Evolutionary conservation across 495 filamentous ascomycete species (phyloP).

Genomic region (Jackrogersella minutella): DNA sequence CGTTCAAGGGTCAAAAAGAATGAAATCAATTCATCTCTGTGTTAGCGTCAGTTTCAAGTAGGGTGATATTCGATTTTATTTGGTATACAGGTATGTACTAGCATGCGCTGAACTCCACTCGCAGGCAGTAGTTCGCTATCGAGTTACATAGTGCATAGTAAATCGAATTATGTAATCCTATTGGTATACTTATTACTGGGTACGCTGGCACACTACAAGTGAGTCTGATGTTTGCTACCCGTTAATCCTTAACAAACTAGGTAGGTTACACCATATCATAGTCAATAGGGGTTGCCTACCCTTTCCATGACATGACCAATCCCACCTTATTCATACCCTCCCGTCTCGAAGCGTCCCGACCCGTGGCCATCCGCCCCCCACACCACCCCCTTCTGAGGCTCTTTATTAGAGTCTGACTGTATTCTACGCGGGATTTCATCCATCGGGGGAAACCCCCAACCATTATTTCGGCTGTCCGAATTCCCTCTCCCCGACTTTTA

Average conservation of each 20-base stretch:
- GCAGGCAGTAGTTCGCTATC: slow-evolving; percentile 8
- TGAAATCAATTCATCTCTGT: slow-evolving; percentile 7
- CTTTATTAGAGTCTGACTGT: not conserved
- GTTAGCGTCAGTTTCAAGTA: slow-evolving; percentile 3
- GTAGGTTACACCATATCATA: slow-evolving; percentile 7
- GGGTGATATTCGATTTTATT: slow-evolving; percentile 7
- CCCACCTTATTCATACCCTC: not conserved
- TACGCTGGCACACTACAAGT: not conserved
- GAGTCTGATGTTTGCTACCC: not conserved
- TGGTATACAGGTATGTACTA: not conserved
- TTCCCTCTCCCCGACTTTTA: not conserved
- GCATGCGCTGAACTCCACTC: slow-evolving; percentile 1
- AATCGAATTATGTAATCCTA: not conserved
- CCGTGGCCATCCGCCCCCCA: slow-evolving; percentile 3
- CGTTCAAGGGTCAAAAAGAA: not conserved
- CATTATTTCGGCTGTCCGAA: slow-evolving; percentile 6
- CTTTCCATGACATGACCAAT: not conserved
- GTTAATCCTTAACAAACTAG: slow-evolving; percentile 5
- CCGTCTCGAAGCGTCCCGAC: slow-evolving; percentile 3
- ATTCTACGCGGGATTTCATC: not conserved
- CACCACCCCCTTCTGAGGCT: slow-evolving; percentile 5
- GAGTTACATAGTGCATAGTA: too few relatives aligned
- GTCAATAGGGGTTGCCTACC: slow-evolving; percentile 1
- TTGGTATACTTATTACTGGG: too few relatives aligned
- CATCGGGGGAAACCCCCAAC: not conserved